Evolutionary conservation across 768 basidiomycete species (phyloP).

Genomic region (Suillus occidentalis): DNA sequence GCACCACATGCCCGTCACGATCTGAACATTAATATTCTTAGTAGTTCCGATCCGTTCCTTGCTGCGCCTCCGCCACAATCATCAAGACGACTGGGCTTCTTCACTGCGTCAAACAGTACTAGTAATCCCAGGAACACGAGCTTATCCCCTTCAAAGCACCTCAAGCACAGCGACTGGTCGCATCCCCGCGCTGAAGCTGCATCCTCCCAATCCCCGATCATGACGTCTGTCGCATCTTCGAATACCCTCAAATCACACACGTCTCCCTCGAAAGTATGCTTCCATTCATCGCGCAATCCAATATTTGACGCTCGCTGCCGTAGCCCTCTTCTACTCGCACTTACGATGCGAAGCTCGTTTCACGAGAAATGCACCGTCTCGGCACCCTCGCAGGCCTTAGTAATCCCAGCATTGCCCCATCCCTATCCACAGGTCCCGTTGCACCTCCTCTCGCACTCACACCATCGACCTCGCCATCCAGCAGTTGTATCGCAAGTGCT

Average conservation of each 20-base stretch:
- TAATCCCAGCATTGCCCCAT: conserved; percentile 42
- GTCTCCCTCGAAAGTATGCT: conserved; percentile 35
- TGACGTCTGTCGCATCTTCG: conserved; percentile 31
- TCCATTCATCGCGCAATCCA: conserved; percentile 7
- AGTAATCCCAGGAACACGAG: conserved; percentile 35
- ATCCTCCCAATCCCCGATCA: conserved; percentile 18
- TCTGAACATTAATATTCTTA: conserved; percentile 13
- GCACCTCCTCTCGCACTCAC: conserved; percentile 45
- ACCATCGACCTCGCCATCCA: conserved; percentile 41
- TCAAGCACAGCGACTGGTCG: conserved; percentile 35
- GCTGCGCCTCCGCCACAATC: conserved; percentile 29
- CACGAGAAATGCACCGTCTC: conserved; percentile 83
- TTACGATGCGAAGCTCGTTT: conserved; percentile 78
- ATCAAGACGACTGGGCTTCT: conserved; percentile 31
- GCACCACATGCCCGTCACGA: conserved; percentile 12
- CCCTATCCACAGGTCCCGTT: conserved; percentile 43
- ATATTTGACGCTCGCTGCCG: conserved; percentile 10
- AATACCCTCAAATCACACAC: conserved; percentile 29
- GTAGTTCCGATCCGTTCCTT: conserved; percentile 14
- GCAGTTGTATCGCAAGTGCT: conserved; percentile 29
- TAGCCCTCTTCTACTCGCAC: conserved; percentile 65
- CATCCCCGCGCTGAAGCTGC: conserved; percentile 39
- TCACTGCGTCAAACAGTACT: conserved; percentile 38
- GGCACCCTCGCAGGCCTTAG: conserved; percentile 56
- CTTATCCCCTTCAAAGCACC: conserved; percentile 28